These are phyloP conservation scores for Cryphonectria parasitica DNA, from an alignment of 2,329 filamentous ascomycete species.

Conservation along the genomic window DNA sequence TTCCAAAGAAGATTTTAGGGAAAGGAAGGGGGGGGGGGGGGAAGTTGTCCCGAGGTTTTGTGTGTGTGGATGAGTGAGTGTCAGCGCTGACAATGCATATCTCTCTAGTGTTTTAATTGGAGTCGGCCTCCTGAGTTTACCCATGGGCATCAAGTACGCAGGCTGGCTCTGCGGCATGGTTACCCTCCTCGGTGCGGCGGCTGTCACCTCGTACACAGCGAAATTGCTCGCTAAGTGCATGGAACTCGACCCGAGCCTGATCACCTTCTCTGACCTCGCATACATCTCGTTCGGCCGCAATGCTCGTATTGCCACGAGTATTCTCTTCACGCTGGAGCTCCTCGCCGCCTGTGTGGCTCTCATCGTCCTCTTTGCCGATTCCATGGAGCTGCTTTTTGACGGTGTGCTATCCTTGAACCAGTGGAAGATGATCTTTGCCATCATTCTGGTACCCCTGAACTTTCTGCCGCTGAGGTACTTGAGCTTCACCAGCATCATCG, in stretches of 20 bases:
- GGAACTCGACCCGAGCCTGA: conserved; percentile 80
- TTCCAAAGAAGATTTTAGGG: too few species aligned
- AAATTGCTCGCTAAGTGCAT: conserved; percentile 85
- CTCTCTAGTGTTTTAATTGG: conserved; percentile 73
- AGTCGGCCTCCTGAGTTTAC: conserved; percentile 85
- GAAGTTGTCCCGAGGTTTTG: too few species aligned
- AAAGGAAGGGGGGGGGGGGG: conserved; percentile 14
- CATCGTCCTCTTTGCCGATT: conserved; percentile 92
- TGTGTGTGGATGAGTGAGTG: neutral
- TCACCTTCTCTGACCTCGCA: conserved; percentile 93
- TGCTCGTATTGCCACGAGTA: conserved; percentile 79
- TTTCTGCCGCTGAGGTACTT: conserved; percentile 83
- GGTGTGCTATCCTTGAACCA: conserved; percentile 64
- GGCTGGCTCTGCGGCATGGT: conserved; percentile 84
- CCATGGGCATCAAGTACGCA: conserved; percentile 83
- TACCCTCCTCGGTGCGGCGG: conserved; percentile 74
- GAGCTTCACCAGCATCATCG: conserved; percentile 88
- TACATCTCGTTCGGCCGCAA: conserved; percentile 86
- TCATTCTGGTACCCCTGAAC: conserved; percentile 79
- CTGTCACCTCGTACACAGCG: conserved; percentile 83
- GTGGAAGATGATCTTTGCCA: conserved; percentile 86
- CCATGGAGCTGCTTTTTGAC: conserved; percentile 77
- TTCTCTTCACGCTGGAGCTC: conserved; percentile 87
- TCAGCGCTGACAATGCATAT: conserved; percentile 23
- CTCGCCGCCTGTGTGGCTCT: conserved; percentile 87